Evolutionary conservation across 169 alveolate genomes (phyloP).

Genomic region (Gregarina niphandrodes): DNA sequence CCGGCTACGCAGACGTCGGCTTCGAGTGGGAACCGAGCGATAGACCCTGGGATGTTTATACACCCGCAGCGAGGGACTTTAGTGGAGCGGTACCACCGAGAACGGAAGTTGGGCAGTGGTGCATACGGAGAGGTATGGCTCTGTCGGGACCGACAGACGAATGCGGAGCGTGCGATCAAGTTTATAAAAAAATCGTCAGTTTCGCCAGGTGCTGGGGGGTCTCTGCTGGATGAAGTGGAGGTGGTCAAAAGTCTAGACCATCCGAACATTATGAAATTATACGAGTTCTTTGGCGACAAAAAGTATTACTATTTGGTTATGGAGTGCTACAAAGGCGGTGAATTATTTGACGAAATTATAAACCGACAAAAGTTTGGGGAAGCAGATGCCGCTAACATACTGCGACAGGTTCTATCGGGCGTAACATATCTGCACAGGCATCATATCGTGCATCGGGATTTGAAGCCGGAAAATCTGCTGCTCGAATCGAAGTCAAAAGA

Average conservation of each 20-base stretch:
- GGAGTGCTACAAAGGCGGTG: constrained; percentile 71
- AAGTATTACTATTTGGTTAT: constrained; percentile 54
- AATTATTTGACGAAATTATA: constrained; percentile 60
- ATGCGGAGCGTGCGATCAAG: constrained; percentile 49
- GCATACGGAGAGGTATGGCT: constrained; percentile 62
- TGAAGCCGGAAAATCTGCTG: constrained; percentile 52
- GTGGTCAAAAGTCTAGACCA: constrained; percentile 62
- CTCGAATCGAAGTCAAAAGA: constrained; percentile 28
- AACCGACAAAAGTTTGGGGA: constrained; percentile 55
- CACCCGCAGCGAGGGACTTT: constrained; percentile 6
- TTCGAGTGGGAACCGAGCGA: too few species aligned
- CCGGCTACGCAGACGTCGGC: too few species aligned
- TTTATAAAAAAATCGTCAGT: constrained; percentile 35
- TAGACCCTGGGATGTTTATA: neutral
- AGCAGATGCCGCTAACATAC: constrained; percentile 56
- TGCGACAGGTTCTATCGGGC: constrained; percentile 64
- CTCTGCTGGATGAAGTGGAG: constrained; percentile 40
- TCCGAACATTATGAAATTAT: constrained; percentile 71
- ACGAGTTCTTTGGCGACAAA: constrained; percentile 61
- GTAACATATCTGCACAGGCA: constrained; percentile 62
- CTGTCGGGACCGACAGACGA: constrained; percentile 39
- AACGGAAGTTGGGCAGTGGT: constrained; percentile 61
- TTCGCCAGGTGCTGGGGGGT: constrained; percentile 1
- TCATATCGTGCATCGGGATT: constrained; percentile 60
- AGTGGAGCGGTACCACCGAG: constrained; percentile 40